phyloP scores from a whole-genome alignment of 164 flowering plant genomes.

The Nymphaea colorata region DNA sequence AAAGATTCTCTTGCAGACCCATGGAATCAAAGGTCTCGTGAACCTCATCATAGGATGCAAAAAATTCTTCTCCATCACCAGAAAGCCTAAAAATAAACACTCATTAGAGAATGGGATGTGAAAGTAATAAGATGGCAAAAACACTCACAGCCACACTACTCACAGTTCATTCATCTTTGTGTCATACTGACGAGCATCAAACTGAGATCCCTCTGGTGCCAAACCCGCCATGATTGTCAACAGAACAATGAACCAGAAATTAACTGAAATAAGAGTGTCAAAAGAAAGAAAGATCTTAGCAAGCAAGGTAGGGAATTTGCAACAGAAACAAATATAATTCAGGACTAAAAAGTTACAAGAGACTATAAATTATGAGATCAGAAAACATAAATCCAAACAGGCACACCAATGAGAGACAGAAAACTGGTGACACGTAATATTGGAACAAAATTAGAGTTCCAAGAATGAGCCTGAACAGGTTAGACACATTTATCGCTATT shows the following conservation, averaged over 20 bases:
- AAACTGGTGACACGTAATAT: no score
- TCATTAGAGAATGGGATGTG: neutral
- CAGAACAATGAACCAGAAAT: neutral
- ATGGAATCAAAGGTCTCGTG: constrained; percentile 48
- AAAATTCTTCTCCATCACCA: constrained; percentile 43
- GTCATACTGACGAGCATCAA: constrained; percentile 47
- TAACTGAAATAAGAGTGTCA: neutral
- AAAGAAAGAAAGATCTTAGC: neutral
- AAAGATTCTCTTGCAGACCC: constrained; percentile 56
- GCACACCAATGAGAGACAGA: no score
- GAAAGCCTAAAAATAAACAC: constrained; percentile 20
- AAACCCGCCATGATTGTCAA: constrained; percentile 9
- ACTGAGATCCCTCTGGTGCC: constrained; percentile 45
- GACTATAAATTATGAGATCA: no score
- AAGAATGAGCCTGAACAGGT: neutral
- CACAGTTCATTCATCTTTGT: constrained; percentile 49
- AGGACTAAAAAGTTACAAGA: no score
- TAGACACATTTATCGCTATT: neutral
- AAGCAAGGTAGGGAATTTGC: neutral
- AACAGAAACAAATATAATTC: neutral
- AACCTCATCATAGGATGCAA: constrained; percentile 50
- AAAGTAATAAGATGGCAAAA: neutral
- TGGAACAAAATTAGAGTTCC: neutral
- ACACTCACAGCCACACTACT: constrained; percentile 5
- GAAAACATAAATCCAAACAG: no score